Evolutionary conservation across 345 rosid genomes (phyloP), one percentile per base, ranked within the genome.

Genomic region (Punica granatum): DNA sequence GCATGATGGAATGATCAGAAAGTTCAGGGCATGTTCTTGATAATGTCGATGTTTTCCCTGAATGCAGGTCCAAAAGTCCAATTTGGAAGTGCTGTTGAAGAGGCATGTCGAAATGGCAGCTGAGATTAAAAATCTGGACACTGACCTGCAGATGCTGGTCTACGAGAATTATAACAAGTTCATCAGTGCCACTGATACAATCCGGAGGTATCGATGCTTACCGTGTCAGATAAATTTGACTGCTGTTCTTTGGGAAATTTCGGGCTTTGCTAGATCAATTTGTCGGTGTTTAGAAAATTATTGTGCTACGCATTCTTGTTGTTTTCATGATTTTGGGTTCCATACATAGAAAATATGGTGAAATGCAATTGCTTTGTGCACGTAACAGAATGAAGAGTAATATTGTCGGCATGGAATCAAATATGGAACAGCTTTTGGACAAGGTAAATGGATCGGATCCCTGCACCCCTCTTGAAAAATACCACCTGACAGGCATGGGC

Each of bases 71-170:
- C 89, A 86, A 60, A 92, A 83, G 74, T 86, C 96, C 25, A 95
- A 86, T 75, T 70, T 95, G 79, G 99, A 90, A 79, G 88, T 84
- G 75, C 88, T 95, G 72, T 74, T 92, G 68, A 94, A 88, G 74
- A 85, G 85, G 74, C 99, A 95, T 69, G 99, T 95, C 34, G 88
- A 85, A 70, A 92, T 95, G 98, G 99, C 98, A 23, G 92, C 98
- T 0, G 97, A 95, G 87, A 92, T 95, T 26, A 95, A 95, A 74
- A 95, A 95, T 82, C 89, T 95, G 11, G 99, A 95, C 60, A 92
- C 99, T 21, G 99, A 95, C 79, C 82, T 95, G 83, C 99, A 95
- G 79, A 95, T 92, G 98, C 67, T 95, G 36, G 97, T 92, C 12
- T 95, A 92, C 73, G 98, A 95, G 74, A 95, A 95, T 67, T 95